Evolutionary conservation across 768 basidiomycete genomes (phyloP), one percentile per base, ranked within the genome.

Genomic region (Pleurotus salmoneostramineus): DNA sequence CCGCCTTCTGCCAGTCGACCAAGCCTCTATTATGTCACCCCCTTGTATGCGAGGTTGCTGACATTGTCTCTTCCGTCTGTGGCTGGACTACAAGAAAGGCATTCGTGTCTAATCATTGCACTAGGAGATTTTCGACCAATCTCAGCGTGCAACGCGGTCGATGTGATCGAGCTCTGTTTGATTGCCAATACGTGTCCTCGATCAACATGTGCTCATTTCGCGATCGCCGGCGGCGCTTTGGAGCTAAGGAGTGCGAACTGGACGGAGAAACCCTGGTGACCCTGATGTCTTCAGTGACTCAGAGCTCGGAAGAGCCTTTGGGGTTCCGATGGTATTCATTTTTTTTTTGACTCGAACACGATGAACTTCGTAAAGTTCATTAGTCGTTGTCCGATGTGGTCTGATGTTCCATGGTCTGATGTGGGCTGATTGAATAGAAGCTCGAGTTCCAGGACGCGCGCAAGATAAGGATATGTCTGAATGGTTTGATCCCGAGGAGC

Each of bases 161-260:
- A 27, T 42, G n/a, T 42, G 48, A 51, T 51, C 50, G 50, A 51
- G 31, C 40, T 27, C 10, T 55, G 14, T 37, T 43, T 55, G 36
- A 55, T 43, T 40, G 37, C 40, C 11, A 10, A 42, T 17, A n/a
- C 32, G 10, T n/a, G n/a, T 36, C 37, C 32, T 55, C 52, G 52
- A 55, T 55, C 52, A 49, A 31, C 52, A 55, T 42, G 52, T 55
- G 35, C 52, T 40, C 40, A n/a, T 14, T 42, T 42, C 52, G 52
- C 52, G 52, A 55, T 55, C 40, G 40, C 52, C 52, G 52, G 37
- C 40, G 34, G 50, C 50, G 50, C 50, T 52, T 32, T 14, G 14
- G 32, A 36, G 35, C 40, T n/a, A 17, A 8, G 21, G 43, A 37
- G 14, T 55, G 52, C 52, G 52, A 55, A 21, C 36, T 33, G 37